Evolutionary conservation across 2,329 filamentous ascomycete genomes (phyloP), one percentile per base, ranked within the genome.

Genomic region (Fusarium nisikadoi): DNA sequence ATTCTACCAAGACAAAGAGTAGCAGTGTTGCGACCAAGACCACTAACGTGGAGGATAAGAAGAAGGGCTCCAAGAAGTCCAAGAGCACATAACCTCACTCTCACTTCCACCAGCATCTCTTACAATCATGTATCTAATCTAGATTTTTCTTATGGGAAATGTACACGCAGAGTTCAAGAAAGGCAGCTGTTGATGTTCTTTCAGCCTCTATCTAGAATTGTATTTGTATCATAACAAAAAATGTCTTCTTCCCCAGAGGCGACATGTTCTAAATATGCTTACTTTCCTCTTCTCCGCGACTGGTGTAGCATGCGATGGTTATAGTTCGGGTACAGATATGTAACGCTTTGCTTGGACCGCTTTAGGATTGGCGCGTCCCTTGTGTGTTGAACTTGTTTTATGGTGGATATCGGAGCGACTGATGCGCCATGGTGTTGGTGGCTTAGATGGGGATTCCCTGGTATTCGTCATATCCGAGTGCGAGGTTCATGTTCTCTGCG

Each of bases 391-490:
- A 36, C 33, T 31, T 52, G 13, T 25, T 25, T 23, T 49, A 8
- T 35, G 23, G 19, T 36, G 36, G 31, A 42, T 42, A 27, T 55
- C 23, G 27, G 38, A 54, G 35, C 19, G 29, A 57, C 23, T 19
- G 23, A 49, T 36, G 23, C 27, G 36, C 36, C 50, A 16, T 23
- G 20, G 4, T 27, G 13, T 9, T 47, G 5, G 14, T 25, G 29
- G 29, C 49, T 56, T 56, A 46, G 39, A 59, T 25, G 27, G 94
- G 94, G 74, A 97, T 97, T 43, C 94, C 94, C 80, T 97, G 93
- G 79, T 94, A 97, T 84, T 97, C 94, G 49, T 89, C 91, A 79
- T 95, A 97, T 49, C 94, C 94, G 16, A 97, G 87, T n/a, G 93
- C 92, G 65, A 97, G 86, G 83, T 97, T 97, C 93, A 97, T 96